Evolutionary conservation across 2,329 filamentous ascomycete genomes (phyloP).

Genomic region (Fusarium buxicola): DNA sequence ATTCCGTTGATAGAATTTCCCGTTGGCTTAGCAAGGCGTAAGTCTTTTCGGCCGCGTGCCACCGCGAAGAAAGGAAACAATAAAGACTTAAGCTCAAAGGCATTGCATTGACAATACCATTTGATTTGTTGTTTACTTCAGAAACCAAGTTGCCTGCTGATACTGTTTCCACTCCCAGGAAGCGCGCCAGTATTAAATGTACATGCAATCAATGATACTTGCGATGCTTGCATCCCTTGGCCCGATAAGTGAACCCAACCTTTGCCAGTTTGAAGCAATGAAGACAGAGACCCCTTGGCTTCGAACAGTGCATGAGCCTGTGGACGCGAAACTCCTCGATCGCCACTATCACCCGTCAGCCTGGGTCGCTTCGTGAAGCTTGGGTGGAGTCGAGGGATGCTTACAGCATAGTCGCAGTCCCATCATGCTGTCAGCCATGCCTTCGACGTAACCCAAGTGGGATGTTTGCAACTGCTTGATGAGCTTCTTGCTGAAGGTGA

Average conservation of each 20-base stretch:
- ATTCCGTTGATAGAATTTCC: too few relatives aligned
- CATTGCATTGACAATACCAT: too few relatives aligned
- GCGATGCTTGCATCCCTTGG: slow-evolving; percentile 15
- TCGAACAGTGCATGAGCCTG: neutral
- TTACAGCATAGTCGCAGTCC: slow-evolving; percentile 28
- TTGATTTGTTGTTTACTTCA: neutral
- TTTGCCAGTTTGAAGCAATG: slow-evolving; percentile 18
- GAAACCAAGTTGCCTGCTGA: neutral
- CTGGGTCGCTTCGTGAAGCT: neutral
- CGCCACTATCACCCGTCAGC: slow-evolving; percentile 14
- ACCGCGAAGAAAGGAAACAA: too few relatives aligned
- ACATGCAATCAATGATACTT: slow-evolving; percentile 19
- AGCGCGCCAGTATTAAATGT: neutral
- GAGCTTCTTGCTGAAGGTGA: slow-evolving; percentile 20
- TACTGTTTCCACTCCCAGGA: neutral
- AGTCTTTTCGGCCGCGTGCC: too few relatives aligned
- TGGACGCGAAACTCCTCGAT: slow-evolving; percentile 24
- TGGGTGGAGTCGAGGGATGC: neutral
- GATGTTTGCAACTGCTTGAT: slow-evolving; percentile 15
- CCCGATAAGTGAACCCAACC: slow-evolving; percentile 11
- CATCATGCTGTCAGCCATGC: slow-evolving; percentile 11
- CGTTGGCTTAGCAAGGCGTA: too few relatives aligned
- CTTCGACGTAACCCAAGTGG: slow-evolving; percentile 4
- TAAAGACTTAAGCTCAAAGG: too few relatives aligned
- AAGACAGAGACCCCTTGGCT: slow-evolving; percentile 21